Base-by-base conservation (phyloP, 2,329 filamentous ascomycete genomes). In the Apiospora hydei region DNA sequence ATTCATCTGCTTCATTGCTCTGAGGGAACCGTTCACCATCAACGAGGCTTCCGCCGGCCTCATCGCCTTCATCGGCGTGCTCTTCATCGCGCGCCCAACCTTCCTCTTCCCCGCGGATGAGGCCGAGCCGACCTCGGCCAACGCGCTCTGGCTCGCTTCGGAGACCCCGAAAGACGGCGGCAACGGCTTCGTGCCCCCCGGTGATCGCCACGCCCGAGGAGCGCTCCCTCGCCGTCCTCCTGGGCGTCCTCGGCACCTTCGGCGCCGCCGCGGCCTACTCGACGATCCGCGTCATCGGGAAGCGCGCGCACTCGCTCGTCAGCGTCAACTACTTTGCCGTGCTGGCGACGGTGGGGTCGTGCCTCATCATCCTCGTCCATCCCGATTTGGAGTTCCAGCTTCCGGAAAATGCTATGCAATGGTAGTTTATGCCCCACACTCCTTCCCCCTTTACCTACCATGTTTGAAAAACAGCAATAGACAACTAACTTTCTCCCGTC, bases 301-400 rank as follows among this genome's bases (percentile, higher is more conserved):
- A 90, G 75, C 86, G 93, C 26, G 91, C 92, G 0, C 93, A 96
- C 78, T 91, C 94, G 0, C 87, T 96, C 21, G 88, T 96, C 57
- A 91, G 88, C 43, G 93, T 96, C 10, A 95, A 93, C 74, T 96
- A 95, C 80, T 95, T 96, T 79, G 90, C 91, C 1, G 83, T 84
- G 0, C 87, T 90, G 80, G 92, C 92, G 51, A 92, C 90, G 0
- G 76, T 93, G 0, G 89, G 94, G 69, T 93, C 91, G 10, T 81
- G 88, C 1, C 77, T 91, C 0, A 88, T 89, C 51, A 88, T 95
- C 78, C 83, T 84, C 16, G 73, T 83, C 11, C 79, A 85, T 41
- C 85, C 85, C 0, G 81, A 80, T 46, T 76, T 86, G 34, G 76
- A 80, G 3, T 83, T 87, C 11, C 80, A 84, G 70, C 77, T 83